Conservation (phyloP, 352 stramenopile species). For the Globisporangium rhizosaccharum region DNA sequence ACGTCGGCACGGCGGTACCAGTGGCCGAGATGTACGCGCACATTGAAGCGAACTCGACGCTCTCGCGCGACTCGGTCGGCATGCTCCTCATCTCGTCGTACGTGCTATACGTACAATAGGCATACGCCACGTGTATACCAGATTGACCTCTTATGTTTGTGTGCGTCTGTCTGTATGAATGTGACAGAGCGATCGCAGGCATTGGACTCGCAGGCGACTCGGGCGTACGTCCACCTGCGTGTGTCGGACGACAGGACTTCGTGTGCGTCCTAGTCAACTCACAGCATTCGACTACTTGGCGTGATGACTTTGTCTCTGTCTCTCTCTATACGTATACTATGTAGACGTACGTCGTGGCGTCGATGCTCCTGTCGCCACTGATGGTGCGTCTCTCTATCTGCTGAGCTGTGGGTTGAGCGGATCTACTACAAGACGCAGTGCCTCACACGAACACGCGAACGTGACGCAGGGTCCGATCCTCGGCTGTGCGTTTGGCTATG, state of each 20-base stretch:
- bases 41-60: conserved; percentile 77
- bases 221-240: conserved; percentile 20
- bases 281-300: not conserved
- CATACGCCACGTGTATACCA: not conserved
- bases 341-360: conserved; percentile 82
- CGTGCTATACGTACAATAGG: conserved; percentile 2
- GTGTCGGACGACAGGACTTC: no score
- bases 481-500: conserved; percentile 78
- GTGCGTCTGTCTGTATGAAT: not conserved
- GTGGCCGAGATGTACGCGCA: conserved; percentile 86
- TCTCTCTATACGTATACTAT: not conserved
- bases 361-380: conserved; percentile 82
- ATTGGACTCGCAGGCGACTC: conserved; percentile 80
- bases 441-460: not conserved
- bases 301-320: not conserved
- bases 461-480: conserved; percentile 62
- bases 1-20: conserved; percentile 74
- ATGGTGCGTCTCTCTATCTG: conserved; percentile 43
- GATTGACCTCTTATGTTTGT: not conserved
- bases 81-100: conserved; percentile 88
- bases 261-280: not conserved
- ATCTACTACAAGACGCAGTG: not conserved
- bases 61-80: conserved; percentile 75
- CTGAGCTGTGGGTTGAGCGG: not conserved
- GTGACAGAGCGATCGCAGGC: conserved; percentile 59